Evolutionary conservation across 2,329 filamentous ascomycete genomes (phyloP), one percentile per base, ranked within the genome.

Genomic region (Aphanocladium album): DNA sequence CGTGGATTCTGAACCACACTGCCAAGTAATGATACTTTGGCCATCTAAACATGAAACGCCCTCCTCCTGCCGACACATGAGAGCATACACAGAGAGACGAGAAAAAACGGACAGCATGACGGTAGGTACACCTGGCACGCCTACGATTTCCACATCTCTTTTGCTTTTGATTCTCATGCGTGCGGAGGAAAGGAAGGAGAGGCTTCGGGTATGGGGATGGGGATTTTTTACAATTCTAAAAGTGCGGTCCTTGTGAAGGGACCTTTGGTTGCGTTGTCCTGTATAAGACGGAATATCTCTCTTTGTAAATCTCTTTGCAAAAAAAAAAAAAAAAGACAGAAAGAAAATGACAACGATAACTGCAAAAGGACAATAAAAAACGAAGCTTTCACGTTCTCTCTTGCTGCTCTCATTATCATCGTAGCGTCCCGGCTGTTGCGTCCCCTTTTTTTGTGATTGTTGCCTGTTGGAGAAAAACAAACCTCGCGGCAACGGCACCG

Each of bases 281-380:
- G 49, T 52, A 23, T 41, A 25, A 11, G 19, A n/a, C 25, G 25
- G 21, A 11, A 39, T 25, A 39, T 53, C 35, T 53, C 35, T 53
- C 33, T 56, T 46, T 66, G 62, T 66, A 63, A 46, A 60, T 54
- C n/a, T 43, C 27, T 17, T 19, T 35, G 12, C 19, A 33, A 16
- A 47, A 33, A 46, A 53, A 47, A 49, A 30, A n/a, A 21, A 35
- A 25, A 51, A 58, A 17, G 23, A 37, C 17, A 45, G 47, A 19
- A 33, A 33, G 25, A 35, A 21, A 17, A 17, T 45, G 52, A 54
- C 30, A 54, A 43, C 8, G 52, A 54, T 45, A 39, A 45, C 37
- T 54, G 52, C 52, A 39, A 56, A 8, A 46, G 35, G 25, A 14
- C 23, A 19, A 23, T 16, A 3, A 23, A 27, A 46, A 17, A 54